Evolutionary conservation across 192 early-diverging fungal genomes (phyloP).

Genomic region (Podila minutissima): DNA sequence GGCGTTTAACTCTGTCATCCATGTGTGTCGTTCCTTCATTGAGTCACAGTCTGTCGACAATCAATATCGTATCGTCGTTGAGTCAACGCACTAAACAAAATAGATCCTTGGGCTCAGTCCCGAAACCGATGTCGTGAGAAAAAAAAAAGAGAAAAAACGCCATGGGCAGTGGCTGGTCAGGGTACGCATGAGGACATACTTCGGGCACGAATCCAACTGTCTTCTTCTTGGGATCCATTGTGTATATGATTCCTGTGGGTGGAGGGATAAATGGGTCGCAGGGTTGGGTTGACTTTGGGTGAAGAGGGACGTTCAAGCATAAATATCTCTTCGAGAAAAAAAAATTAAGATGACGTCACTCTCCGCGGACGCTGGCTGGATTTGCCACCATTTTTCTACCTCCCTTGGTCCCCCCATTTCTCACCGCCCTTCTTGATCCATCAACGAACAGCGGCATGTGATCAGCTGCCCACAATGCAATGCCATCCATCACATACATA

Average conservation of each 20-base stretch:
- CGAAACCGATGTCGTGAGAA: neutral
- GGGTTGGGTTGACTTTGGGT: neutral
- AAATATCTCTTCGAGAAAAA: neutral
- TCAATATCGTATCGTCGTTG: neutral
- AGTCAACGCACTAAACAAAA: neutral
- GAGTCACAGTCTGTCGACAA: neutral
- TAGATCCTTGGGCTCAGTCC: conserved; percentile 3
- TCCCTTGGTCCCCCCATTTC: too few species aligned
- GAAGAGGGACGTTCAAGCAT: neutral
- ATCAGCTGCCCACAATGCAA: neutral
- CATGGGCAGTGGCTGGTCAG: neutral
- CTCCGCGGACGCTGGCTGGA: too few species aligned
- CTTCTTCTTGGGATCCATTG: conserved; percentile 53
- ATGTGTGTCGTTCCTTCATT: neutral
- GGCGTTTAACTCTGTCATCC: too few species aligned
- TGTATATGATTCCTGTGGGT: neutral
- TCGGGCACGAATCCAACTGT: conserved; percentile 50
- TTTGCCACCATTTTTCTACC: too few species aligned
- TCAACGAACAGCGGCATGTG: neutral
- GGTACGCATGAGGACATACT: conserved; percentile 18
- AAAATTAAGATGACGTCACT: neutral
- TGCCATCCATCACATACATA: neutral
- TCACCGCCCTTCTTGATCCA: neutral
- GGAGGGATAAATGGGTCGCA: neutral
- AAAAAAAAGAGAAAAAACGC: too few species aligned